Evolutionary conservation across 1,284 basidiomycete species (phyloP).

Genomic region (Rhodotorula sp.): DNA sequence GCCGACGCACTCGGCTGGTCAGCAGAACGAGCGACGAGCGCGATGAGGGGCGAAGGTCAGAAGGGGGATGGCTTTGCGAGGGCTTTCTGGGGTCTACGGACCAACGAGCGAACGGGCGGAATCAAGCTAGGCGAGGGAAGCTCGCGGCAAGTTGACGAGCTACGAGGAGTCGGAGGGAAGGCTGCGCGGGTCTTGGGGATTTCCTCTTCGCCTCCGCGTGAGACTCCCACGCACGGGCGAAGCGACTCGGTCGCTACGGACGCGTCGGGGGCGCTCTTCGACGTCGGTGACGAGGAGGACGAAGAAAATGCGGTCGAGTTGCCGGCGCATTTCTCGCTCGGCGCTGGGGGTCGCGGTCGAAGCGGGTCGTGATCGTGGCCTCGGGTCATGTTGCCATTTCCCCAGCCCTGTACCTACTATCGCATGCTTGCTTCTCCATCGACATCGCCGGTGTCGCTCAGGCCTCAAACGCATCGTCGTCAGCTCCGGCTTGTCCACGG

Average conservation of each 20-base stretch:
- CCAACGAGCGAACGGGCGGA: constrained; percentile 15
- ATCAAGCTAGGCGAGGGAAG: constrained; percentile 10
- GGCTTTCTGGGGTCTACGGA: constrained; percentile 24
- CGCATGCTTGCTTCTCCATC: no score
- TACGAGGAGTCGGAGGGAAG: background rate
- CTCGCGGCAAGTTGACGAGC: background rate
- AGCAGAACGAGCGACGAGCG: background rate
- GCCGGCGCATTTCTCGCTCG: constrained; percentile 15
- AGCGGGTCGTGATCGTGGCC: no score
- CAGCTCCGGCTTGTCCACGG: no score
- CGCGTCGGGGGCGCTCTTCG: no score
- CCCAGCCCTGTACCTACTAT: no score
- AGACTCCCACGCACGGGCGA: no score
- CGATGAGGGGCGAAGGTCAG: background rate
- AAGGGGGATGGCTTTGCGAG: constrained; percentile 15
- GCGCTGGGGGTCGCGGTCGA: no score
- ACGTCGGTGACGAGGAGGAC: constrained; percentile 12
- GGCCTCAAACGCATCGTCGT: no score
- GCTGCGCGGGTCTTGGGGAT: background rate
- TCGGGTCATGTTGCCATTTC: no score
- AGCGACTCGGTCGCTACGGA: no score
- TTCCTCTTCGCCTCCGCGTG: background rate
- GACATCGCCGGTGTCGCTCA: no score
- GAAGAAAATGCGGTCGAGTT: constrained; percentile 22
- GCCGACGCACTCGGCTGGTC: constrained; percentile 15